phyloP scores from a whole-genome alignment of 306 rosid species.

The Lathyrus aphaca region DNA sequence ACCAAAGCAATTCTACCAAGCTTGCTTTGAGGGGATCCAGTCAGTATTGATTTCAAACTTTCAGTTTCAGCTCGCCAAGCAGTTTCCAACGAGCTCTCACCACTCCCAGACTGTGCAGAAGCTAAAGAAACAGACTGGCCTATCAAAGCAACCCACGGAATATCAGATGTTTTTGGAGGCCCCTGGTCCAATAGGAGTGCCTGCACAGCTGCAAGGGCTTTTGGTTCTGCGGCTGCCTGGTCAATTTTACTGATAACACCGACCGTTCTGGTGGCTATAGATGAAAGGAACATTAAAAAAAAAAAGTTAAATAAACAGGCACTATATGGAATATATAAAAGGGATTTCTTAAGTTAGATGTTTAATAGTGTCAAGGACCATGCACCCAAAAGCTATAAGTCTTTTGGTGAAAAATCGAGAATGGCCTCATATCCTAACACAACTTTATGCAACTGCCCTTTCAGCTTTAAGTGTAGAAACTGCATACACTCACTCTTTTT shows the following conservation, averaged over 20 bases:
- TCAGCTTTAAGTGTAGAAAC: constrained; percentile 8
- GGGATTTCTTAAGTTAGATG: constrained; percentile 6
- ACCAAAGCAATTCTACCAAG: constrained; percentile 96
- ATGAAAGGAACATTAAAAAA: constrained; percentile 21
- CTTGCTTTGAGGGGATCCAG: constrained; percentile 96
- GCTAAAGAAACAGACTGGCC: constrained; percentile 98
- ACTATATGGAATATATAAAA: constrained; percentile 16
- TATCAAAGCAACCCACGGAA: constrained; percentile 94
- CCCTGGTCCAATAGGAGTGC: constrained; percentile 93
- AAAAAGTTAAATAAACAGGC: constrained; percentile 6
- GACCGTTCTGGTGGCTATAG: constrained; percentile 89
- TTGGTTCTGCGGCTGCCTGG: constrained; percentile 88
- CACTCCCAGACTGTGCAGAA: constrained; percentile 86
- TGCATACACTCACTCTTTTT: constrained; percentile 1
- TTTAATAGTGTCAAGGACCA: constrained; percentile 8
- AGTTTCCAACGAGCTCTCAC: constrained; percentile 89
- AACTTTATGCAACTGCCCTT: constrained; percentile 6
- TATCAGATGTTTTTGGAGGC: constrained; percentile 88
- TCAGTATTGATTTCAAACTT: constrained; percentile 88
- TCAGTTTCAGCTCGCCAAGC: constrained; percentile 99
- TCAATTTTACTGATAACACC: constrained; percentile 96
- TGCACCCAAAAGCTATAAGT: constrained; percentile 18
- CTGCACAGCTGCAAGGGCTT: constrained; percentile 95
- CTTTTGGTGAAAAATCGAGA: constrained; percentile 13
- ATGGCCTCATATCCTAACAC: constrained; percentile 9